A percentile compares a stretch with the other conserved stretches of the same genome.
These are phyloP conservation scores for Thermothelomyces thermophilus DNA, from an alignment of 2,329 filamentous ascomycete species.

Conservation along the genomic window DNA sequence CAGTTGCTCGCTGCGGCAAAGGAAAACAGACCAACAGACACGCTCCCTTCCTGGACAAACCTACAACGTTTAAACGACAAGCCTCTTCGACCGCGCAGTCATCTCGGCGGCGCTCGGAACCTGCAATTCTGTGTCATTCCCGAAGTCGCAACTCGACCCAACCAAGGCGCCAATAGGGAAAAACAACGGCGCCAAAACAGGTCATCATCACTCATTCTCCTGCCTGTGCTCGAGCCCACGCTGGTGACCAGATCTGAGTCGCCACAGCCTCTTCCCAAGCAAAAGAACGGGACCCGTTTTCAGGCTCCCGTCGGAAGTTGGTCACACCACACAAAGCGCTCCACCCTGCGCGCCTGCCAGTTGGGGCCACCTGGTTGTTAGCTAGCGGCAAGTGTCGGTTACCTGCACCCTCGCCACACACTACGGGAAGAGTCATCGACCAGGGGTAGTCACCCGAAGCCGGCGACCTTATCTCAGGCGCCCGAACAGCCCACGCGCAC, in stretches of 20 bases:
- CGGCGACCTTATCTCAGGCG: conserved; percentile 22
- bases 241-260: conserved; percentile 20
- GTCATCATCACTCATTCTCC: conserved; percentile 17
- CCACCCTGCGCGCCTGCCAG: conserved; percentile 24
- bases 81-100: conserved; percentile 5
- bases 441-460: conserved; percentile 24
- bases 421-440: conserved; percentile 25
- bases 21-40: conserved; percentile 24
- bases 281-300: conserved; percentile 26
- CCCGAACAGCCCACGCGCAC: conserved; percentile 21
- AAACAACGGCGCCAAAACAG: conserved; percentile 18
- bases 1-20: conserved; percentile 33
- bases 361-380: conserved; percentile 31
- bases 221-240: conserved; percentile 6
- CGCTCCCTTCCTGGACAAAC: conserved; percentile 7
- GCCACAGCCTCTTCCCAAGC: conserved; percentile 23
- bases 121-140: too few species aligned
- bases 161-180: not conserved
- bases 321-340: conserved; percentile 28
- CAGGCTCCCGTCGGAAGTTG: conserved; percentile 28
- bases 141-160: not conserved
- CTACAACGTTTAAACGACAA: conserved; percentile 7
- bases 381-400: conserved; percentile 24
- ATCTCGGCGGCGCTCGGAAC: conserved; percentile 6
- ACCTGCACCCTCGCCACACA: conserved; percentile 25